phyloP scores from a whole-genome alignment of 495 filamentous ascomycete genomes.

The Cercophora newfieldiana region DNA sequence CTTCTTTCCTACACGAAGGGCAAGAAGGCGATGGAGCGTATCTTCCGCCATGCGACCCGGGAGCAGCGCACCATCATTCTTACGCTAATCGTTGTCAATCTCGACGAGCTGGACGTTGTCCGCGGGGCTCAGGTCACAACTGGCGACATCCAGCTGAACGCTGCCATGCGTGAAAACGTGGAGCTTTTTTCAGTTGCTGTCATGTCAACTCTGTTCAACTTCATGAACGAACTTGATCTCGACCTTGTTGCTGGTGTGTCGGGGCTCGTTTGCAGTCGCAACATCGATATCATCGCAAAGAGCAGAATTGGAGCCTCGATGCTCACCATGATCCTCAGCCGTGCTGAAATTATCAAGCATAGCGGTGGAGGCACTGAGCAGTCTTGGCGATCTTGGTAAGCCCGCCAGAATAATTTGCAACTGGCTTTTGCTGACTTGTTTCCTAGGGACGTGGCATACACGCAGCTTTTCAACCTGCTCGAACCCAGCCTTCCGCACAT shows the following conservation, averaged over 20 bases:
- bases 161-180: slow-evolving; percentile 79
- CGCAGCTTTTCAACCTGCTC: slow-evolving; percentile 79
- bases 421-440: slow-evolving; percentile 16
- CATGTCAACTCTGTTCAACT: slow-evolving; percentile 83
- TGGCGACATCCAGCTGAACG: slow-evolving; percentile 66
- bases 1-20: slow-evolving; percentile 94
- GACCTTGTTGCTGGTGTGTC: slow-evolving; percentile 87
- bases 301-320: slow-evolving; percentile 85
- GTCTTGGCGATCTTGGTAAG: slow-evolving; percentile 81
- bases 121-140: slow-evolving; percentile 68
- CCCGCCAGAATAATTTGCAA: slow-evolving; percentile 1
- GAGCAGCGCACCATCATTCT: slow-evolving; percentile 92
- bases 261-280: slow-evolving; percentile 78
- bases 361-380: slow-evolving; percentile 64
- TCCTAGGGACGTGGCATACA: slow-evolving; percentile 64
- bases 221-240: slow-evolving; percentile 86
- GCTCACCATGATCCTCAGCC: slow-evolving; percentile 90
- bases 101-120: slow-evolving; percentile 89
- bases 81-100: slow-evolving; percentile 92
- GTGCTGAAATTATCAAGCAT: slow-evolving; percentile 90
- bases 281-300: slow-evolving; percentile 73
- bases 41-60: slow-evolving; percentile 89
- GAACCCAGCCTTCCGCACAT: slow-evolving; percentile 79
- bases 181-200: slow-evolving; percentile 85
- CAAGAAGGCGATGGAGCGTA: slow-evolving; percentile 90